Evolutionary conservation across 257 asterid species (phyloP).

Genomic region (Eucommia ulmoides): DNA sequence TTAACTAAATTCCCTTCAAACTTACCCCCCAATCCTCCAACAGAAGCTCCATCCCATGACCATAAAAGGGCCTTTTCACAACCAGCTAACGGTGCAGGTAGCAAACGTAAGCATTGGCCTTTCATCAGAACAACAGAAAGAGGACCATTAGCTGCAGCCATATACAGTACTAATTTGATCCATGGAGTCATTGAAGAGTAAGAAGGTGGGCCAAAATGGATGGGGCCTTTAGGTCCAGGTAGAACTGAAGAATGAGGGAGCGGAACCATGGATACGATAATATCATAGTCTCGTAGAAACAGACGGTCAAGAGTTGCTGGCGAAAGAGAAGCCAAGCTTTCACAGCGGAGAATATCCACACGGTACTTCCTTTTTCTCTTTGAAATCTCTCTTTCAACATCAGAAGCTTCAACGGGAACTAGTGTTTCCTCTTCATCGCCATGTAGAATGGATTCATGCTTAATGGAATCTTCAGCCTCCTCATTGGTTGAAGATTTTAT

Average conservation of each 20-base stretch:
- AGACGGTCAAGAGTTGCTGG: slow-evolving; percentile 91
- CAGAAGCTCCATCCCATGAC: slow-evolving; percentile 96
- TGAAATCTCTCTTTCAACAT: slow-evolving; percentile 28
- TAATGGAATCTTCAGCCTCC: slow-evolving; percentile 30
- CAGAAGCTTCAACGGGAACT: slow-evolving; percentile 27
- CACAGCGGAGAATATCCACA: slow-evolving; percentile 95
- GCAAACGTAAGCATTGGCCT: slow-evolving; percentile 90
- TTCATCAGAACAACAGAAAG: slow-evolving; percentile 91
- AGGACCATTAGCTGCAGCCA: slow-evolving; percentile 80
- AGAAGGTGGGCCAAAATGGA: slow-evolving; percentile 98
- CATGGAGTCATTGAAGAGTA: slow-evolving; percentile 97
- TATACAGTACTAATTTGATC: slow-evolving; percentile 85
- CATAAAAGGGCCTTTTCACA: slow-evolving; percentile 94
- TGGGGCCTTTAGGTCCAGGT: slow-evolving; percentile 95
- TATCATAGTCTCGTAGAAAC: slow-evolving; percentile 90
- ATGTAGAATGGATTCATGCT: slow-evolving; percentile 20
- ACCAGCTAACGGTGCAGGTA: slow-evolving; percentile 97
- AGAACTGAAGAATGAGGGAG: slow-evolving; percentile 91
- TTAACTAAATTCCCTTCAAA: slow-evolving; percentile 81
- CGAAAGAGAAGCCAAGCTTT: slow-evolving; percentile 90
- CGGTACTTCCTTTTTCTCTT: slow-evolving; percentile 59
- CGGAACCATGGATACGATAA: slow-evolving; percentile 92
- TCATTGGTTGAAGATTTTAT: slow-evolving; percentile 26
- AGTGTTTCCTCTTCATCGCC: slow-evolving; percentile 20
- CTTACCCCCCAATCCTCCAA: slow-evolving; percentile 94